A percentile compares a stretch with the other conserved stretches of the same genome.
Conservation (phyloP, 371 early-diverging fungal genomes). For the Mucor plumbeus region DNA sequence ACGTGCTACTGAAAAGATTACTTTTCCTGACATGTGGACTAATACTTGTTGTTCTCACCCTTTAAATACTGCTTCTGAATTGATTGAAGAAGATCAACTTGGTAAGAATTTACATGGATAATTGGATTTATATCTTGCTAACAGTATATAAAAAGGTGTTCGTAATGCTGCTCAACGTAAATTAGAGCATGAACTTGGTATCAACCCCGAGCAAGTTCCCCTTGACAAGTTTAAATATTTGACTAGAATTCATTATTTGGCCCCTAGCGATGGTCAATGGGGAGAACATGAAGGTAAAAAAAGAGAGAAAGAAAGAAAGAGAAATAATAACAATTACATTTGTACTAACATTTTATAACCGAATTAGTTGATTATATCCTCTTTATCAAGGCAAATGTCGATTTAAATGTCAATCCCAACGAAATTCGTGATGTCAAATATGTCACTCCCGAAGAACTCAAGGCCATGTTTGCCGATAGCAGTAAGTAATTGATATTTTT, state of each 20-base stretch:
- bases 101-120: conserved; percentile 39
- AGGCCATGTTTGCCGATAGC: conserved; percentile 71
- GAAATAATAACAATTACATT: not conserved
- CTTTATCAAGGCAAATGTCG: conserved; percentile 77
- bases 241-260: conserved; percentile 94
- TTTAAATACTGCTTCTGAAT: conserved; percentile 79
- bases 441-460: conserved; percentile 83
- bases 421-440: conserved; percentile 83
- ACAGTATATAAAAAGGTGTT: conserved; percentile 37
- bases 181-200: conserved; percentile 95
- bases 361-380: conserved; percentile 88
- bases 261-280: conserved; percentile 95
- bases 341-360: not conserved
- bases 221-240: conserved; percentile 85
- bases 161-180: conserved; percentile 79
- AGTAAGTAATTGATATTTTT: conserved; percentile 29
- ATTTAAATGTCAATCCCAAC: conserved; percentile 74
- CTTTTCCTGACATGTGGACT: conserved; percentile 95
- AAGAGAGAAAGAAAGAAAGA: not conserved
- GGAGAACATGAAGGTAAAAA: conserved; percentile 94
- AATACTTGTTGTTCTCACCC: conserved; percentile 99
- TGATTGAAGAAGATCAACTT: conserved; percentile 79
- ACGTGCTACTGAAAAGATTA: conserved; percentile 95
- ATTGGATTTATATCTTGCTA: too few relatives aligned
- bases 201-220: conserved; percentile 77